A percentile compares a stretch with the other conserved stretches of the same genome.
These are phyloP conservation scores for Colletotrichum tofieldiae DNA, from an alignment of 2,329 filamentous ascomycete species.

Conservation along the genomic window DNA sequence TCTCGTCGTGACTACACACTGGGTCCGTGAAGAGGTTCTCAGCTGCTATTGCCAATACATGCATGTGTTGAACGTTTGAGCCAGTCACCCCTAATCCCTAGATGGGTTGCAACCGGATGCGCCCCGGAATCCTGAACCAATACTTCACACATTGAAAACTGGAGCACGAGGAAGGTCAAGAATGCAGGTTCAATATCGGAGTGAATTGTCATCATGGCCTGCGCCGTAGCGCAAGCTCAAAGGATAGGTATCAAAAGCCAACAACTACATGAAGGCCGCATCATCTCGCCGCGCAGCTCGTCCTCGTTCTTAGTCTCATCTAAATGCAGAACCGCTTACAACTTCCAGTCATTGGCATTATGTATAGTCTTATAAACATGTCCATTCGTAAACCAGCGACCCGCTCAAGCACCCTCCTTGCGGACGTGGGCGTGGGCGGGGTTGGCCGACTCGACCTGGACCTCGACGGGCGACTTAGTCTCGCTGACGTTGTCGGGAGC, in stretches of 20 bases:
- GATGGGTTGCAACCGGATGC: too few relatives aligned
- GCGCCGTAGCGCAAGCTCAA: conserved; percentile 18
- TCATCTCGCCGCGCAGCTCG: background rate
- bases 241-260: conserved; percentile 41
- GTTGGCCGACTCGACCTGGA: conserved; percentile 39
- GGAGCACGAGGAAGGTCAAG: too few relatives aligned
- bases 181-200: background rate
- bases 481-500: conserved; percentile 37
- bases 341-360: conserved; percentile 16
- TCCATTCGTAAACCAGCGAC: background rate
- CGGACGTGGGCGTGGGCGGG: conserved; percentile 36
- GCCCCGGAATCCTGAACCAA: background rate
- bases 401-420: conserved; percentile 34
- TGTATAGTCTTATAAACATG: conserved; percentile 3
- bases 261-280: conserved; percentile 6
- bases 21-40: too few relatives aligned
- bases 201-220: conserved; percentile 24
- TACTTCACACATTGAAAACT: background rate
- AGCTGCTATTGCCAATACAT: too few relatives aligned
- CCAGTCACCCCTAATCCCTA: too few relatives aligned
- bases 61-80: too few relatives aligned
- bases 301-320: conserved; percentile 24
- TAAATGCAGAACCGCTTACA: conserved; percentile 28
- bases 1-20: too few relatives aligned
- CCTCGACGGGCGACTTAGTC: conserved; percentile 26